Conservation (phyloP, 2,329 filamentous ascomycete species). For the Cladophialophora yegresii region DNA sequence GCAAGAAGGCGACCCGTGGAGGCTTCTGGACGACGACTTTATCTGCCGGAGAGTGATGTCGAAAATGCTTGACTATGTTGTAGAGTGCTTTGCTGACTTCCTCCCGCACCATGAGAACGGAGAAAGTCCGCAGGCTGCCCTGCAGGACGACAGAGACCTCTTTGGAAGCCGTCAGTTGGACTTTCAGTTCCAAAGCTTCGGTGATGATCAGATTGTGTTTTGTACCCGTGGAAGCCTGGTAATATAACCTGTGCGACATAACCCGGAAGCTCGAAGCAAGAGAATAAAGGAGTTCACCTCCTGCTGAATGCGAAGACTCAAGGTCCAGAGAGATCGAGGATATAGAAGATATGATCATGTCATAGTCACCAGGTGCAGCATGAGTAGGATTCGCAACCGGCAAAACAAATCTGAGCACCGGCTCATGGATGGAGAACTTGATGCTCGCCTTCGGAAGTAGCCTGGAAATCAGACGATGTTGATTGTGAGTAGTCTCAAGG, state of each 20-base stretch:
- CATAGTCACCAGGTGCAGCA: conserved; percentile 75
- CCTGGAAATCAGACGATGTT: conserved; percentile 75
- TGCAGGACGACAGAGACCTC: conserved; percentile 79
- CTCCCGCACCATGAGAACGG: conserved; percentile 82
- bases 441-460: conserved; percentile 90
- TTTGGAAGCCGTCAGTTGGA: conserved; percentile 80
- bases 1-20: conserved; percentile 62
- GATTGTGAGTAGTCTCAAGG: conserved; percentile 49
- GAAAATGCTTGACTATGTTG: conserved; percentile 84
- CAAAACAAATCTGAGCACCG: conserved; percentile 84
- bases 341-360: conserved; percentile 91
- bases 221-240: conserved; percentile 80
- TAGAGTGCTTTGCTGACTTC: conserved; percentile 92
- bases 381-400: conserved; percentile 65
- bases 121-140: conserved; percentile 81
- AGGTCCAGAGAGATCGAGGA: conserved; percentile 91
- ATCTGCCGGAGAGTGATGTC: conserved; percentile 67
- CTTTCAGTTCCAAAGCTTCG: conserved; percentile 83
- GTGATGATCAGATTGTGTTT: conserved; percentile 86
- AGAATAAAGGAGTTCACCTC: conserved; percentile 83
- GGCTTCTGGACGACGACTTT: conserved; percentile 49
- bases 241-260: conserved; percentile 86
- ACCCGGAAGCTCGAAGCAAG: conserved; percentile 78
- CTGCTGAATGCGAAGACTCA: conserved; percentile 89
- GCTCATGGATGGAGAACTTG: conserved; percentile 95